A percentile compares a stretch with the other conserved stretches of the same genome.
Evolutionary conservation across 2,329 filamentous ascomycete genomes (phyloP).

Genomic region (Botrytis elliptica): DNA sequence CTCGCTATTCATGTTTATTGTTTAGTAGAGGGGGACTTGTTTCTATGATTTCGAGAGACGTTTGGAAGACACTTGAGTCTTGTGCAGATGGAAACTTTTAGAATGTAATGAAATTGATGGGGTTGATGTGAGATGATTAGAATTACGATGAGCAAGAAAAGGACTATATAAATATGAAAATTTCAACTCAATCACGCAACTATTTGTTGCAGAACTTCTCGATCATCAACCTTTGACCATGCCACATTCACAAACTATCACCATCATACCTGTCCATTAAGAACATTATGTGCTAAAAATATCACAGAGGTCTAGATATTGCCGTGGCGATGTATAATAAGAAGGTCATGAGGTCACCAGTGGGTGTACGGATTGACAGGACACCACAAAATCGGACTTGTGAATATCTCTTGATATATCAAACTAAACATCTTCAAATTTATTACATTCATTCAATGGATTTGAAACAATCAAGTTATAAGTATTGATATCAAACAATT

Average conservation of each 20-base stretch:
- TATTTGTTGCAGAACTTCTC: not conserved
- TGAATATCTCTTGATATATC: too few relatives aligned
- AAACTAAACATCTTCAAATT: too few relatives aligned
- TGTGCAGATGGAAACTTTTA: not conserved
- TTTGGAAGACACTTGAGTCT: not conserved
- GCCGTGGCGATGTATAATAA: not conserved
- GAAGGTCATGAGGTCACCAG: not conserved
- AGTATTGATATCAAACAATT: too few relatives aligned
- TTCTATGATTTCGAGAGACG: not conserved
- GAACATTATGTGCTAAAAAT: not conserved
- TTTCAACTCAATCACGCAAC: not conserved
- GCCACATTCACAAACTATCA: not conserved
- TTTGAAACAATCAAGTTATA: too few relatives aligned
- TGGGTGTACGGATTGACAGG: too few relatives aligned
- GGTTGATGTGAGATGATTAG: not conserved
- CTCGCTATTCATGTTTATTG: not conserved
- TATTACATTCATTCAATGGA: too few relatives aligned
- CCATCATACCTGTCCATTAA: not conserved
- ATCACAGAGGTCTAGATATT: not conserved
- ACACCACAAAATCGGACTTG: too few relatives aligned
- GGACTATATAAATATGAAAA: not conserved
- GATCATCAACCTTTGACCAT: not conserved
- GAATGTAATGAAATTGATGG: not conserved
- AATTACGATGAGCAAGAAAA: not conserved
- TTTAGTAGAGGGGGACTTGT: not conserved